Conservation (phyloP, 345 rosid genomes). For the Barbarea vulgaris region DNA sequence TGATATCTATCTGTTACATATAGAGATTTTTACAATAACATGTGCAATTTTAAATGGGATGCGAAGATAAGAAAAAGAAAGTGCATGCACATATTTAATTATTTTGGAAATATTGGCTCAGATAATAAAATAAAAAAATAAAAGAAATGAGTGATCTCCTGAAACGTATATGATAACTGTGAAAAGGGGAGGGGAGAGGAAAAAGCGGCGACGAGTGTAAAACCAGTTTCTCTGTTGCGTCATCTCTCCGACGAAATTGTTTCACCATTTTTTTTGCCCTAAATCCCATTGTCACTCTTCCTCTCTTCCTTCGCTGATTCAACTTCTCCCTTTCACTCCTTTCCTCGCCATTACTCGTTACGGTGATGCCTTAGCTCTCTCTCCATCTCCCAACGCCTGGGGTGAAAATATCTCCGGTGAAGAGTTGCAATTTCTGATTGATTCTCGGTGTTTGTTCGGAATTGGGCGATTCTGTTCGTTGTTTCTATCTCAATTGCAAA, state of each 20-base stretch:
- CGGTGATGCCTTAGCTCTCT: constrained; percentile 8
- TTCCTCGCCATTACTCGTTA: background rate
- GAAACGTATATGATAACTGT: background rate
- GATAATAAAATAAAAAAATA: background rate
- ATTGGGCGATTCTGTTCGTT: background rate
- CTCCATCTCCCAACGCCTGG: background rate
- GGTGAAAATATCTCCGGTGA: background rate
- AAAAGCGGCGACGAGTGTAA: constrained; percentile 34
- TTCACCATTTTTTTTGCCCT: constrained; percentile 1
- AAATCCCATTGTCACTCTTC: background rate
- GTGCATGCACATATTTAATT: background rate
- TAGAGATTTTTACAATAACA: background rate
- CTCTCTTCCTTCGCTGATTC: background rate
- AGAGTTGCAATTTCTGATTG: constrained; percentile 23
- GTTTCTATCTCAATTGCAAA: background rate
- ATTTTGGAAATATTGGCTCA: background rate
- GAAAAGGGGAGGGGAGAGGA: constrained; percentile 3
- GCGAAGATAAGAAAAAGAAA: background rate
- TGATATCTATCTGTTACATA: too few relatives aligned
- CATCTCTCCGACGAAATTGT: constrained; percentile 3
- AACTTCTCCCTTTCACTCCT: background rate
- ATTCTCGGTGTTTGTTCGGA: constrained; percentile 5
- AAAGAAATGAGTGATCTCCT: background rate
- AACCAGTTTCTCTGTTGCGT: constrained; percentile 10
- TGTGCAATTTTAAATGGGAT: background rate